These are phyloP conservation scores for Cryptococcus neoformans DNA, from an alignment of 1,284 basidiomycete genomes.

Conservation along the genomic window DNA sequence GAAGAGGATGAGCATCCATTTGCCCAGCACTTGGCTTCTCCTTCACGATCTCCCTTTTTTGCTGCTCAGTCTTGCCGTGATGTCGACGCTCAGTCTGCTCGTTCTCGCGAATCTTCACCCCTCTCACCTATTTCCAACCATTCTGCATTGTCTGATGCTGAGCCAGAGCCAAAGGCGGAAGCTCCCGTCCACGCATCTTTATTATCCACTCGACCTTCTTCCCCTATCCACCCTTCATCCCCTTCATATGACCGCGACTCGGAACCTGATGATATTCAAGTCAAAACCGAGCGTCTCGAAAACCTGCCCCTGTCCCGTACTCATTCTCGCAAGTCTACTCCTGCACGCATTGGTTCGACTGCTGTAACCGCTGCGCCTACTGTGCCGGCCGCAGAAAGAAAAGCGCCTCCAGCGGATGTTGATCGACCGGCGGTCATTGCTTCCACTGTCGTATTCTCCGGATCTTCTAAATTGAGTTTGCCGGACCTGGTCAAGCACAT, in stretches of 20 bases:
- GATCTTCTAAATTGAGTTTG: slow-evolving; percentile 45
- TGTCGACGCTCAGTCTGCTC: neutral
- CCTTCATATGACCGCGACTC: neutral
- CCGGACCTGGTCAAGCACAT: slow-evolving; percentile 49
- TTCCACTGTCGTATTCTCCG: slow-evolving; percentile 49
- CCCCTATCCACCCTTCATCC: neutral
- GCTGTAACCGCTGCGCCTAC: neutral
- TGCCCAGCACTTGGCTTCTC: neutral
- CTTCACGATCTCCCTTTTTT: neutral
- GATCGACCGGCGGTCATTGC: slow-evolving; percentile 47
- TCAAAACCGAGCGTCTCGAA: neutral
- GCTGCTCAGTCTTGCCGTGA: slow-evolving; percentile 16
- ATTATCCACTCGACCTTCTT: neutral
- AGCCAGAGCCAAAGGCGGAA: too few relatives aligned
- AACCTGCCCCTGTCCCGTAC: neutral
- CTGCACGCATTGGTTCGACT: too few relatives aligned
- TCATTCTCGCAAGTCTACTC: too few relatives aligned
- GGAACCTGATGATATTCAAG: neutral
- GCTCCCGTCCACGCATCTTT: too few relatives aligned
- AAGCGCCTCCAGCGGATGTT: slow-evolving; percentile 24
- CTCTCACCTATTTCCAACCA: slow-evolving; percentile 9
- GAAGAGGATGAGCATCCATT: slow-evolving; percentile 31
- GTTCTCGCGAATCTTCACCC: slow-evolving; percentile 14
- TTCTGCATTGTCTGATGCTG: neutral
- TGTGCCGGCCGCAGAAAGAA: neutral